Conservation (phyloP, 1,284 basidiomycete species). For the Volvariella surrecta region DNA sequence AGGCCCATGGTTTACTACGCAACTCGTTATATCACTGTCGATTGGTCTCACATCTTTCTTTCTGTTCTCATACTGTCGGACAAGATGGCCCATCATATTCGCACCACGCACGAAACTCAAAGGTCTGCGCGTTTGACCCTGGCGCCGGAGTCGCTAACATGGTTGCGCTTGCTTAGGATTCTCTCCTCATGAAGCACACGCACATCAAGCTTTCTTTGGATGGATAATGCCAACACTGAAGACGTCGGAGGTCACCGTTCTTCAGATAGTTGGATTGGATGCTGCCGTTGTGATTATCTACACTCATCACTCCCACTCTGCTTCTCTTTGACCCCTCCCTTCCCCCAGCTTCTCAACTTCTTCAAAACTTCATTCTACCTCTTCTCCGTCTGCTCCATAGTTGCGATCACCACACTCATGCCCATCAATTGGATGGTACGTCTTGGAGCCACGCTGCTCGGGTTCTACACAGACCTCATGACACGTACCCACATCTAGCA, state of each 20-base stretch:
- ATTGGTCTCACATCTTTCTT: constrained; percentile 81
- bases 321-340: constrained; percentile 3
- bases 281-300: constrained; percentile 67
- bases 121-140: constrained; percentile 39
- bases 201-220: constrained; percentile 80
- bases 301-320: background rate
- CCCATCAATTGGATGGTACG: constrained; percentile 83
- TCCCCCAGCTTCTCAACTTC: constrained; percentile 77
- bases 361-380: constrained; percentile 92
- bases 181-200: constrained; percentile 84
- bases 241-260: constrained; percentile 88
- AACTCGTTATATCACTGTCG: constrained; percentile 69
- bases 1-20: constrained; percentile 92
- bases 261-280: constrained; percentile 95
- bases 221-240: constrained; percentile 92
- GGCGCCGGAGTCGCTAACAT: constrained; percentile 1
- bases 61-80: constrained; percentile 82
- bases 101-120: constrained; percentile 92
- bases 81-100: constrained; percentile 83
- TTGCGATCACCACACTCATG: constrained; percentile 77
- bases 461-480: background rate
- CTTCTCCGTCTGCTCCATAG: constrained; percentile 79
- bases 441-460: constrained; percentile 5
- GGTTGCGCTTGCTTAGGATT: constrained; percentile 57
- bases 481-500: constrained; percentile 18